Base-by-base conservation (phyloP, 2,329 filamentous ascomycete species). In the Macrophomina phaseolina region DNA sequence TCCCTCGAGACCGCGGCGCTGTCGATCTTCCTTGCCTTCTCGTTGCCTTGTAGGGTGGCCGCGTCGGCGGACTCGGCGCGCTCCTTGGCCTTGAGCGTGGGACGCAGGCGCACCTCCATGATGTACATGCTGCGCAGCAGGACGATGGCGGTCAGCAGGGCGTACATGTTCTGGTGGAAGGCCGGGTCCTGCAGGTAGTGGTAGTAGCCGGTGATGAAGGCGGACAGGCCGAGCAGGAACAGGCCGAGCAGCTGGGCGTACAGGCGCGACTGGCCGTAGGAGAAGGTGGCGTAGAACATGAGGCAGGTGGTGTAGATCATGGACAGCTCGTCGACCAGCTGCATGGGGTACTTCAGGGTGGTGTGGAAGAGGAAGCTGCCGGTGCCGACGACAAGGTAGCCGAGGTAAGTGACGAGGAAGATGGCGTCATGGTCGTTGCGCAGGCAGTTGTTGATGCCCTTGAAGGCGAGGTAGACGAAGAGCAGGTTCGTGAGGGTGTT, bases 161-260 rank as follows among this genome's bases (percentile, higher is more conserved):
- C 91, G 72, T 93, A 96, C 4, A 90, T 90, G 68, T 88, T 89
- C 76, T 96, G 92, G 79, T 96, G 93, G 77, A 96, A 96, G 1
- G 87, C 82, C 0, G 93, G 92, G 70, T 96, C 89, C 75, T 94
- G 92, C 16, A 93, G 87, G 69, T 91, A 88, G 74, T 93, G 91
- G 78, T 97, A 97, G 77, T 91, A 87, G 48, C 91, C 83, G 14
- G 92, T 95, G 76, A 96, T 94, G 73, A 89, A 90, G 34, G 84
- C 67, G 4, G 83, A 79, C 23, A 86, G 74, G 3, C 73, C 78
- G 5, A 87, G 74, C 9, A 92, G 82, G 14, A 81, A 82, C 4
- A 88, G 48, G 7, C 83, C 91, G 8, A 93, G 81, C 12, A 84
- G 67, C 1, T 83, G 71, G 1, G 86, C 84, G 68, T 87, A 83